Percentiles rank a stretch among this genome's conserved stretches.
Conservation (phyloP, 441 rosid species). For the Omphalea diandra region DNA sequence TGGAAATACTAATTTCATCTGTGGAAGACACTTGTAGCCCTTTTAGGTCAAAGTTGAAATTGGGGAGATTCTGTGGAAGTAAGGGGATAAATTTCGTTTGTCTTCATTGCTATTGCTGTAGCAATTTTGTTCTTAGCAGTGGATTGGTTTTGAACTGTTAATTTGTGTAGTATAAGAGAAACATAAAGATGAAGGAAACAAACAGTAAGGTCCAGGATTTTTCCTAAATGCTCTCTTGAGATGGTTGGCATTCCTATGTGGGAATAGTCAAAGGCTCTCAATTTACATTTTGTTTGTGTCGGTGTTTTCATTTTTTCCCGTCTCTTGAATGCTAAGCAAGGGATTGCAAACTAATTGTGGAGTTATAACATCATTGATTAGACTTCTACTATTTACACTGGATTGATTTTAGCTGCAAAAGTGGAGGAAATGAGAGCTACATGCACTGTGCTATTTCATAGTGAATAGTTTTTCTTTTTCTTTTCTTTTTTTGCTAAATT, state of each 20-base stretch:
- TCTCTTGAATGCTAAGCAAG: background rate
- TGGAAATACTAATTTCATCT: slow-evolving; percentile 1
- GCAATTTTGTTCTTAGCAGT: too few relatives aligned
- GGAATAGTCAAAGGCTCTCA: background rate
- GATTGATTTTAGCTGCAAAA: background rate
- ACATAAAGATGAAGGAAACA: too few relatives aligned
- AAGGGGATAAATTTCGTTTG: background rate
- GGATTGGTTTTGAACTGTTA: too few relatives aligned
- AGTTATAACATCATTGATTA: background rate
- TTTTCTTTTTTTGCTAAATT: background rate
- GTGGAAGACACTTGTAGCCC: background rate
- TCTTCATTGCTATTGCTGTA: background rate
- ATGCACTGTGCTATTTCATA: background rate
- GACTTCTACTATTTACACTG: background rate
- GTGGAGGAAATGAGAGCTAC: background rate
- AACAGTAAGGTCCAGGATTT: background rate
- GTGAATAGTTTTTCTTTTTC: background rate
- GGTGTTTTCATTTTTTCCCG: background rate
- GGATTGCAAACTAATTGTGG: background rate
- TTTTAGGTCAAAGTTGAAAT: background rate
- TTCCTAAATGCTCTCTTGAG: background rate
- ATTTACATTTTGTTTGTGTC: background rate
- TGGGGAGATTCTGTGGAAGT: background rate
- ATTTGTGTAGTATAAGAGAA: too few relatives aligned
- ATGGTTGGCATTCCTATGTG: background rate